A percentile compares a stretch with the other conserved stretches of the same genome.
Conservation (phyloP, 257 asterid genomes). For the Eucommia ulmoides region DNA sequence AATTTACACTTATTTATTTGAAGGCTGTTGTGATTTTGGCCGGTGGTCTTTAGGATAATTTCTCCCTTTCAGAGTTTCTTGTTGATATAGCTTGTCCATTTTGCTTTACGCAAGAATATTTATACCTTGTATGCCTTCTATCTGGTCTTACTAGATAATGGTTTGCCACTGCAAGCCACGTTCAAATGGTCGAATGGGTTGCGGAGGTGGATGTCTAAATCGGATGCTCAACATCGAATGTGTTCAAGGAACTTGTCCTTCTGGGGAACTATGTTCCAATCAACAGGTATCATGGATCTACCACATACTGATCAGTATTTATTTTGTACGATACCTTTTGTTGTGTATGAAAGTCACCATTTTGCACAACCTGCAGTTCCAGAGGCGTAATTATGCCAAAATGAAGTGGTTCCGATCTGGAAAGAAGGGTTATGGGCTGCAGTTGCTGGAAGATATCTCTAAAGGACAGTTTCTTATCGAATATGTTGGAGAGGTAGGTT, state of each 20-base stretch:
- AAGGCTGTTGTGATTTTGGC: background rate
- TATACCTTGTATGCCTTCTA: conserved; percentile 5
- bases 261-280: conserved; percentile 76
- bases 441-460: conserved; percentile 48
- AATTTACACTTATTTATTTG: too few relatives aligned
- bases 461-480: conserved; percentile 79
- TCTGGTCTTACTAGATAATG: conserved; percentile 52
- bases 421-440: conserved; percentile 84
- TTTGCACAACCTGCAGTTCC: conserved; percentile 89
- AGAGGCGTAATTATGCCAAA: conserved; percentile 73
- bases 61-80: too few relatives aligned
- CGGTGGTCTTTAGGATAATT: background rate
- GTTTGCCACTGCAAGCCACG: conserved; percentile 85
- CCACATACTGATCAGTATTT: background rate
- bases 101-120: background rate
- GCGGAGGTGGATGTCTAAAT: conserved; percentile 69
- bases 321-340: background rate
- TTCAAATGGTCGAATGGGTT: conserved; percentile 65
- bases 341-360: too few relatives aligned
- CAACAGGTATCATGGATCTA: conserved; percentile 48
- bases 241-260: conserved; percentile 78
- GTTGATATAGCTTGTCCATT: too few relatives aligned
- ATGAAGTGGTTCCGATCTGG: conserved; percentile 67
- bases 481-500: conserved; percentile 88
- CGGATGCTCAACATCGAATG: conserved; percentile 90